Evolutionary conservation across 306 rosid species (phyloP), one percentile per base, ranked within the genome.

Genomic region (Betula pendula): DNA sequence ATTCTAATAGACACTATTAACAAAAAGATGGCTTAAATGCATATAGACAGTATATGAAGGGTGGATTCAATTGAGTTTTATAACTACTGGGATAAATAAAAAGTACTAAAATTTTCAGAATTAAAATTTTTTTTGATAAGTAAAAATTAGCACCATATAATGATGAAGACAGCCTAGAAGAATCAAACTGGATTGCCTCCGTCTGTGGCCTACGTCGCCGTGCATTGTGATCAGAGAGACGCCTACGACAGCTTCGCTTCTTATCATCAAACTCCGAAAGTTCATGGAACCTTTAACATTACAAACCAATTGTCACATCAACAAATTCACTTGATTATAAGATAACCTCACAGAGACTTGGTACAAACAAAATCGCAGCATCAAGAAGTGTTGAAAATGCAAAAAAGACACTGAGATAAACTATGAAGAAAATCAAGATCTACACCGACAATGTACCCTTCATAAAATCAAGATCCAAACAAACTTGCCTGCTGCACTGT

Each of bases 191-290:
- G 72, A 80, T 58, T 51, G 87, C 84, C 71, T 86, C 88, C 35
- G 86, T 80, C 70, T 80, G 97, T 44, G 95, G 92, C 86, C 90
- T 92, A 74, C 97, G 98, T 31, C 98, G 98, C 85, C 98, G 87
- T 73, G 98, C 97, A 84, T 94, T 94, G 77, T 94, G 98, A 90
- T 94, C 94, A n/a, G 88, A 90, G 51, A 94, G 98, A 75, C 98
- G 97, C 25, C 83, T 88, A 40, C 97, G 91, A 81, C 98, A 94
- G 85, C 97, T 94, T 86, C 98, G 89, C 83, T 94, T 94, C 76
- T 88, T 87, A 22, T 89, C 96, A 80, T 94, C 98, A 78, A 94
- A 94, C 79, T 92, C 98, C 31, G 91, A 84, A 66, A 90, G 84
- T 71, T 84, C 84, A 66, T 94, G 98, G 87, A 94, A 94, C 97